These are phyloP conservation scores for Sphenostylis stenocarpa DNA, from an alignment of 306 rosid species.

Conservation along the genomic window DNA sequence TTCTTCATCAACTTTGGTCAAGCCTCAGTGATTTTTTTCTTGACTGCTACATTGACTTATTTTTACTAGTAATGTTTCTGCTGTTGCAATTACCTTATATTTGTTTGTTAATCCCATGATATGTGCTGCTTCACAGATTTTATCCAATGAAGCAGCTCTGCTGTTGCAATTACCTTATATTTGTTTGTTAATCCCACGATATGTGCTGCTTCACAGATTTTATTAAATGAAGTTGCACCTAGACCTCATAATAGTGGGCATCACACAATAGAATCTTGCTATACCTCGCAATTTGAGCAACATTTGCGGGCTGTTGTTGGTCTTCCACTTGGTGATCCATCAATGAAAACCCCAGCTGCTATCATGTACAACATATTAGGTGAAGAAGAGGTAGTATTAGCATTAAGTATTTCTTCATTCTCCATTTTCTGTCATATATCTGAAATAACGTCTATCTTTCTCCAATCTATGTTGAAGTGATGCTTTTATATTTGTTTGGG, in stretches of 20 bases:
- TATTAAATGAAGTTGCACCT: conserved; percentile 94
- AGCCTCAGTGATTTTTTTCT: not conserved
- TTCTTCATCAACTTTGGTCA: conserved; percentile 17
- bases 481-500: conserved; percentile 1
- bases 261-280: conserved; percentile 89
- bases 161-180: no score
- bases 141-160: conserved; percentile 94
- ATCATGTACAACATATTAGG: conserved; percentile 88
- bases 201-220: conserved; percentile 54
- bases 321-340: conserved; percentile 96
- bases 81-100: not conserved
- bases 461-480: not conserved
- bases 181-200: conserved; percentile 28
- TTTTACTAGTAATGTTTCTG: conserved; percentile 15
- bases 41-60: not conserved
- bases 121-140: conserved; percentile 54
- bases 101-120: conserved; percentile 28
- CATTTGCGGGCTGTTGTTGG: conserved; percentile 95
- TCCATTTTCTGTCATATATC: not conserved
- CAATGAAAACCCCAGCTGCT: conserved; percentile 86
- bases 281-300: conserved; percentile 88
- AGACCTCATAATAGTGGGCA: conserved; percentile 99
- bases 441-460: not conserved
- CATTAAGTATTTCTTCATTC: not conserved
- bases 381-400: conserved; percentile 69